phyloP scores from a whole-genome alignment of 169 alveolate genomes.

The Cryptosporidium bovis region DNA sequence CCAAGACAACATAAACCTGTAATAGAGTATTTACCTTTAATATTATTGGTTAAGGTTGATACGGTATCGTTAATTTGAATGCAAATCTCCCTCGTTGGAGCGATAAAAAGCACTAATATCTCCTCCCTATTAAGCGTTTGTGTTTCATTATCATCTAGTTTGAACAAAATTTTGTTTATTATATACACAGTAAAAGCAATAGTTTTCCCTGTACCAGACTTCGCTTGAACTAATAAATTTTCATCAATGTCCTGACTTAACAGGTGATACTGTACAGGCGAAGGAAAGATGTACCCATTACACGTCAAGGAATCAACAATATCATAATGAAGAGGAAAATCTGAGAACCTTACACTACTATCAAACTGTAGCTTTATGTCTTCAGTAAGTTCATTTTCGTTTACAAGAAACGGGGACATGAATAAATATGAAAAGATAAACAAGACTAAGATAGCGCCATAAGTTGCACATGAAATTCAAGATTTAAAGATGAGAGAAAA shows the following conservation, averaged over 20 bases:
- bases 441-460: conserved; percentile 14
- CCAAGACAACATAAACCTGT: conserved; percentile 45
- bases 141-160: not conserved
- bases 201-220: conserved; percentile 81
- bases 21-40: conserved; percentile 1
- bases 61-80: conserved; percentile 82
- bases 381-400: conserved; percentile 18
- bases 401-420: not conserved
- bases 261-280: conserved; percentile 66
- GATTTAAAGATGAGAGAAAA: not conserved
- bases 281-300: conserved; percentile 49
- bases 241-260: conserved; percentile 33
- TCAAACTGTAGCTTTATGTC: conserved; percentile 18
- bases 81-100: conserved; percentile 91
- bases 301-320: conserved; percentile 1
- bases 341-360: conserved; percentile 29
- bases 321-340: conserved; percentile 39
- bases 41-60: conserved; percentile 1
- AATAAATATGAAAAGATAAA: not conserved
- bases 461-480: not conserved
- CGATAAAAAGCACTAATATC: conserved; percentile 55
- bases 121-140: not conserved
- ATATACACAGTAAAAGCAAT: conserved; percentile 71
- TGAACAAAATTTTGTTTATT: conserved; percentile 40
- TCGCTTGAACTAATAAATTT: conserved; percentile 76